Evolutionary conservation across 176 grass and related monocot genomes (phyloP).

Genomic region (Eragrostis nindensis): DNA sequence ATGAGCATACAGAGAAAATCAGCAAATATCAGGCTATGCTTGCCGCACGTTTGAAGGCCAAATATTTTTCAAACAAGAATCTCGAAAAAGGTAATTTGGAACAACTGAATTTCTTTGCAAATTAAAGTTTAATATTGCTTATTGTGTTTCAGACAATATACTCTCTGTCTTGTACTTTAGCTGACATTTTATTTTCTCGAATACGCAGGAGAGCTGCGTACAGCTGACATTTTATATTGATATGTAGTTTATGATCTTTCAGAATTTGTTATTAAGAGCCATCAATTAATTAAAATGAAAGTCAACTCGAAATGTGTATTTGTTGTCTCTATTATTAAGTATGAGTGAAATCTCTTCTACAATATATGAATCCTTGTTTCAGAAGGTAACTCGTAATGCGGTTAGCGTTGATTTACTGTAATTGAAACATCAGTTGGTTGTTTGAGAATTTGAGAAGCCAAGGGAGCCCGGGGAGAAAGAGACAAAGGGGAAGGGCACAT

Average conservation of each 20-base stretch:
- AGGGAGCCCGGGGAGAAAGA: not conserved
- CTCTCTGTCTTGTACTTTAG: not conserved
- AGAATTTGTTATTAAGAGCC: not conserved
- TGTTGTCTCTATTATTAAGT: not conserved
- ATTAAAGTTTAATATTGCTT: not conserved
- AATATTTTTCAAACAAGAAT: conserved; percentile 66
- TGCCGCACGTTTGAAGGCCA: conserved; percentile 63
- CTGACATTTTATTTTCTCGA: too few species aligned
- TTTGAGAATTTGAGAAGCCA: not conserved
- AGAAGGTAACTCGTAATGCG: not conserved
- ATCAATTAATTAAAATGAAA: conserved; percentile 16
- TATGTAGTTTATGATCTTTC: conserved; percentile 1
- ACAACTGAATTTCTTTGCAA: conserved; percentile 5
- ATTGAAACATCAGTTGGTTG: too few species aligned
- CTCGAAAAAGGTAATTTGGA: conserved; percentile 45
- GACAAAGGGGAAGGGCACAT: not conserved
- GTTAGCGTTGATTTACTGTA: too few species aligned
- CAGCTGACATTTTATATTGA: conserved; percentile 37
- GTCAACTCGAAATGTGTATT: not conserved
- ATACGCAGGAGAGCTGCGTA: too few species aligned
- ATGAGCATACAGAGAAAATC: conserved; percentile 46
- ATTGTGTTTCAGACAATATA: conserved; percentile 16
- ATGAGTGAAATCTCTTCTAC: not conserved
- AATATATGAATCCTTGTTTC: not conserved
- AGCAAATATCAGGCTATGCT: conserved; percentile 52